Conservation (phyloP, 1,139 yeast species). For the Diutina neorugosa region DNA sequence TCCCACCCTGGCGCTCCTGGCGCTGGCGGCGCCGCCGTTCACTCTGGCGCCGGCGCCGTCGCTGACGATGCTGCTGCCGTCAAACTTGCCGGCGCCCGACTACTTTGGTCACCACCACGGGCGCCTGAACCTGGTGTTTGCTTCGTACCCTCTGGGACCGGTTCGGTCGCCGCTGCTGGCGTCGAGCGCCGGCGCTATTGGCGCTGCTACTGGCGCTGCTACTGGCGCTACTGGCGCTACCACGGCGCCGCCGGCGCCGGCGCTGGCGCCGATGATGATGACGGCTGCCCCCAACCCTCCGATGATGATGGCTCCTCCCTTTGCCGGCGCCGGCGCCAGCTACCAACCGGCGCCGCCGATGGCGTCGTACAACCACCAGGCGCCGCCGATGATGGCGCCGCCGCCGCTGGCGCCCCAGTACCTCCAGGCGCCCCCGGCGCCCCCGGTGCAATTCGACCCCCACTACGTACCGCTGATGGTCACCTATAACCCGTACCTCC, state of each 20-base stretch:
- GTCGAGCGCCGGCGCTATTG: neutral
- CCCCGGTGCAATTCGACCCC: neutral
- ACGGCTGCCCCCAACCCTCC: too few species aligned
- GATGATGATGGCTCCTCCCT: neutral
- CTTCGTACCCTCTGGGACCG: slow-evolving; percentile 1
- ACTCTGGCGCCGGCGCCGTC: neutral
- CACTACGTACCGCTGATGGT: neutral
- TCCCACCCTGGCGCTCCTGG: neutral
- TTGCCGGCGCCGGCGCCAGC: neutral
- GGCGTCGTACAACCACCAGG: neutral
- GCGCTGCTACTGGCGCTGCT: too few species aligned
- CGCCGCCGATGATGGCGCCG: neutral
- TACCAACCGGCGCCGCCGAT: neutral
- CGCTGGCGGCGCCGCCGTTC: neutral
- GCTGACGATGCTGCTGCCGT: slow-evolving; percentile 3
- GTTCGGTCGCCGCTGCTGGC: neutral
- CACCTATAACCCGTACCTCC: neutral
- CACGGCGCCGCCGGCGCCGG: too few species aligned
- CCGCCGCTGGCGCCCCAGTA: neutral
- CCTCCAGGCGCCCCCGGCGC: neutral
- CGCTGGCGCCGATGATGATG: neutral
- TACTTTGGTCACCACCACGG: neutral
- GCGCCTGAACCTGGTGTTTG: neutral
- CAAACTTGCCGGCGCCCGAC: neutral
- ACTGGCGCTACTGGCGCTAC: too few species aligned